phyloP scores from a whole-genome alignment of 257 asterid species.

The Anisodus acutangulus region DNA sequence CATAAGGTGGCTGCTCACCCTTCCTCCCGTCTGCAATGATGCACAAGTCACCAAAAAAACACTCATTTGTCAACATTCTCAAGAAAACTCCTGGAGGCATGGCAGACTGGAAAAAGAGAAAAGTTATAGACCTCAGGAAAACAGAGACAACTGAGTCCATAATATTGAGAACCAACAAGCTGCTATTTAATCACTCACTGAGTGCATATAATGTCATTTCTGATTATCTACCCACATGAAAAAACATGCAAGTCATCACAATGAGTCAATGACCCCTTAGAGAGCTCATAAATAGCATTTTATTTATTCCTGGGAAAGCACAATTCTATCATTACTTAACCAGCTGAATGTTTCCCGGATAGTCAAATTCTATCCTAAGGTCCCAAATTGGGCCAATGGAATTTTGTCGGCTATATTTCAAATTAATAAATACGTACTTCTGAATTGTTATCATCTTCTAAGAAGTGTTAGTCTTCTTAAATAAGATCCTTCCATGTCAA shows the following conservation, averaged over 20 bases:
- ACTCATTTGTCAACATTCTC: background rate
- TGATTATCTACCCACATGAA: background rate
- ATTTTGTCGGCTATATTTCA: too few relatives aligned
- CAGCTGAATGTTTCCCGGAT: background rate
- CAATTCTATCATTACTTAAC: background rate
- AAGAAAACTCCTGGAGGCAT: background rate
- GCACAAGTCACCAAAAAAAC: background rate
- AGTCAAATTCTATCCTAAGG: too few relatives aligned
- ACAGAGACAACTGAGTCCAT: background rate
- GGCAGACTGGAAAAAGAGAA: background rate
- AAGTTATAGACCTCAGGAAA: background rate
- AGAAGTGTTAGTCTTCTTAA: background rate
- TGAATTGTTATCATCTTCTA: background rate
- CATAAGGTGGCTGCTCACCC: constrained; percentile 89
- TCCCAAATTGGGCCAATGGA: too few relatives aligned
- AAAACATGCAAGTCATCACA: background rate
- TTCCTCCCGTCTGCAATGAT: constrained; percentile 71
- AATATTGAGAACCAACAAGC: constrained; percentile 2
- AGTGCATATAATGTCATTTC: background rate
- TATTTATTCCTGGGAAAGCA: background rate
- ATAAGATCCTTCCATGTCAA: too few relatives aligned
- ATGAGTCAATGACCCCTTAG: background rate
- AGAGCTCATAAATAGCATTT: background rate
- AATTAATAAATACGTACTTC: background rate
- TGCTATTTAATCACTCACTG: background rate